A percentile compares a stretch with the other conserved stretches of the same genome.
Conservation (phyloP, 352 stramenopile genomes). For the Phytophthora foliorum region DNA sequence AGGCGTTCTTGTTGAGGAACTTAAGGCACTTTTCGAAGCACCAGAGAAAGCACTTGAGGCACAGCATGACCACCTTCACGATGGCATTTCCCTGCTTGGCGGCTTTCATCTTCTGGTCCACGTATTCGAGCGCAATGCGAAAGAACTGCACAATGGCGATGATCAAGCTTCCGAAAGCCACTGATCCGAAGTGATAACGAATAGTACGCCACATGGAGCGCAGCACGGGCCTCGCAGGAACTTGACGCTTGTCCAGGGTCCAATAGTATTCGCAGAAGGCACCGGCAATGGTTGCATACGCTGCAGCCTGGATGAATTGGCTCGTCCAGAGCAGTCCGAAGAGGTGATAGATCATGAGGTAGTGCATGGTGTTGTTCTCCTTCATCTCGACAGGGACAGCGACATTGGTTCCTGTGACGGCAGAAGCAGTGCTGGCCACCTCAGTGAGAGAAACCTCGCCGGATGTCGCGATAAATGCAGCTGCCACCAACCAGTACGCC, state of each 20-base stretch:
- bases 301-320: slow-evolving; percentile 86
- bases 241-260: slow-evolving; percentile 79
- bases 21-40: slow-evolving; percentile 93
- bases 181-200: slow-evolving; percentile 84
- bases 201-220: slow-evolving; percentile 73
- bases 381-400: slow-evolving; percentile 45
- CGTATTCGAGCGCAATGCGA: slow-evolving; percentile 77
- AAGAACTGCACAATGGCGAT: slow-evolving; percentile 89
- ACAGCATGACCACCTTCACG: slow-evolving; percentile 86
- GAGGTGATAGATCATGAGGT: slow-evolving; percentile 87
- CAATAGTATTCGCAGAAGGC: slow-evolving; percentile 91
- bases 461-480: slow-evolving; percentile 82
- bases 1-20: slow-evolving; percentile 92
- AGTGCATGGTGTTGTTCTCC: slow-evolving; percentile 78
- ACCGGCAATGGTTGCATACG: slow-evolving; percentile 80
- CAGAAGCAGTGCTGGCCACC: slow-evolving; percentile 40
- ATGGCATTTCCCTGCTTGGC: slow-evolving; percentile 72
- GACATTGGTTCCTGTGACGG: slow-evolving; percentile 34
- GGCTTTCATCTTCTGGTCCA: slow-evolving; percentile 81
- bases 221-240: slow-evolving; percentile 57
- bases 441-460: slow-evolving; percentile 63
- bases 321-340: slow-evolving; percentile 89
- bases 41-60: slow-evolving; percentile 89
- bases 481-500: slow-evolving; percentile 81
- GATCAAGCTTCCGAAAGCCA: slow-evolving; percentile 90